Evolutionary conservation across 345 rosid species (phyloP).

Genomic region (Brassica juncea): DNA sequence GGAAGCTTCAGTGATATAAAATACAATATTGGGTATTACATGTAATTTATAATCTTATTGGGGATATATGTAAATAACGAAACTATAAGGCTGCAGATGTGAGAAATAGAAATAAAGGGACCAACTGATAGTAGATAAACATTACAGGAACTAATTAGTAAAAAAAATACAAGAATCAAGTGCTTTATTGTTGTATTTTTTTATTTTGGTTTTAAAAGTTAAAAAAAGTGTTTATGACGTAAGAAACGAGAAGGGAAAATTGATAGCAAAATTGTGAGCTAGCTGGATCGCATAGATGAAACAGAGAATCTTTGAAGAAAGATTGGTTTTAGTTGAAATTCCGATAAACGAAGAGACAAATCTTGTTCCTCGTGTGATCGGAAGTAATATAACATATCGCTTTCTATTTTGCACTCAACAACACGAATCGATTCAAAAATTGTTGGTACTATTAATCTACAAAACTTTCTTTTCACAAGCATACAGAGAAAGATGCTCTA

Average conservation of each 20-base stretch:
- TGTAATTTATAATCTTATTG: neutral
- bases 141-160: neutral
- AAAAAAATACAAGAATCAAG: neutral
- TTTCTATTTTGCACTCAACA: slow-evolving; percentile 7
- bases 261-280: slow-evolving; percentile 26
- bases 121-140: neutral
- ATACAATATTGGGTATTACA: neutral
- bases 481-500: slow-evolving; percentile 23
- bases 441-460: slow-evolving; percentile 7
- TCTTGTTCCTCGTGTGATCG: slow-evolving; percentile 21
- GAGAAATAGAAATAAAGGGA: neutral
- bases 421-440: slow-evolving; percentile 24
- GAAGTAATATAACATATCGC: slow-evolving; percentile 8
- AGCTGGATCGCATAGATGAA: slow-evolving; percentile 32
- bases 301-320: slow-evolving; percentile 28
- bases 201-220: neutral
- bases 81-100: neutral
- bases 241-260: slow-evolving; percentile 14
- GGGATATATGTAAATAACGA: neutral
- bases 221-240: neutral
- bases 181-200: neutral
- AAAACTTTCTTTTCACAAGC: slow-evolving; percentile 19
- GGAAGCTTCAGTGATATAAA: neutral
- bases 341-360: slow-evolving; percentile 37
- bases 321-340: slow-evolving; percentile 25